Base-by-base conservation (phyloP, 2,329 filamentous ascomycete species). In the Ophiognomonia clavigignenti-juglandacearum region DNA sequence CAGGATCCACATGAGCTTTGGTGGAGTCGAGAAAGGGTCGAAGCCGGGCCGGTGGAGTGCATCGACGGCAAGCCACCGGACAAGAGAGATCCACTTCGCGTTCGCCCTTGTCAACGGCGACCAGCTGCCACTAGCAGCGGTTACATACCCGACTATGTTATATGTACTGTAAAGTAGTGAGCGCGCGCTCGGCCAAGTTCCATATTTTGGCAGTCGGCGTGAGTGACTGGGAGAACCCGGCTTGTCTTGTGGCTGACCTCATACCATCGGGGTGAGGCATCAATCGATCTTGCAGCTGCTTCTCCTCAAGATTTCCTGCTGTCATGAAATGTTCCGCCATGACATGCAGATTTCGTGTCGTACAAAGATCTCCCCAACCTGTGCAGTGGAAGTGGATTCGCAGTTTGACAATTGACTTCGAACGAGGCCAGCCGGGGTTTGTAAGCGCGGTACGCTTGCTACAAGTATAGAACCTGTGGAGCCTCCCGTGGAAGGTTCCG, bases 321-420 rank as follows among this genome's bases (percentile, higher is more conserved):
- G 49, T 43, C 38, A 32, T 42, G 23, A n/a, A 43, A 37, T 18
- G 8, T 29, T 27, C 41, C 45, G 27, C 23, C 41, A 45, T 42
- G 32, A 20, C 45, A 45, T 48, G 49, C 49, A 51, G 45, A 34
- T 48, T 48, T 48, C 41, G 34, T 39, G 49, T 51, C 38, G 49
- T 43, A 51, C 49, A 51, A 51, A 43, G 43, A 40, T 38, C 23
- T 23, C 47, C 26, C 26, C n/a, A n/a, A n/a, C n/a, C n/a, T n/a
- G 49, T 51, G 46, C 49, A 49, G 35, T 29, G 42, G 31, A 39
- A 51, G 49, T 51, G 49, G 49, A 42, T 51, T 48, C 49, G 31
- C n/a, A 23, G 27, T 22, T n/a, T n/a, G n/a, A n/a, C n/a, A n/a
- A n/a, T n/a, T n/a, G n/a, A n/a, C n/a, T n/a, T n/a, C n/a, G n/a